Conservation (phyloP, 768 basidiomycete species). For the Leccinum rimulosum region DNA sequence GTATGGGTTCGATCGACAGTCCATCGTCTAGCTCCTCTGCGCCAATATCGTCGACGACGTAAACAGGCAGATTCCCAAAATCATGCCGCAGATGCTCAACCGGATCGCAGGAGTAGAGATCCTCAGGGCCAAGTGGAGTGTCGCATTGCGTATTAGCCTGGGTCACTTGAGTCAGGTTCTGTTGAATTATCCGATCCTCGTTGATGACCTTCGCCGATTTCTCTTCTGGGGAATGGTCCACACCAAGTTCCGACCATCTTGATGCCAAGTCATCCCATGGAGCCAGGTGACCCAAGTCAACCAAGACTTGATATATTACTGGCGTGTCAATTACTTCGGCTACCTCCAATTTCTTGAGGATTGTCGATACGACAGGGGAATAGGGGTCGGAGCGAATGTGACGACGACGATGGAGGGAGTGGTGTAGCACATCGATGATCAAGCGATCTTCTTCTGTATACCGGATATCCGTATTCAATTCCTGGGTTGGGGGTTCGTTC, state of each 20-base stretch:
- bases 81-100: conserved; percentile 78
- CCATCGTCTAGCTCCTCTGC: conserved; percentile 95
- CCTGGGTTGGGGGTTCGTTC: conserved; percentile 29
- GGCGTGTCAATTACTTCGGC: conserved; percentile 29
- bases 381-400: conserved; percentile 65
- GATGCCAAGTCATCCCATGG: conserved; percentile 76
- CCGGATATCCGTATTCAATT: conserved; percentile 20
- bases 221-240: conserved; percentile 22
- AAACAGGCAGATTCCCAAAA: conserved; percentile 78
- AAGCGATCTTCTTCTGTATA: conserved; percentile 55
- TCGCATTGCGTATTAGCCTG: conserved; percentile 12
- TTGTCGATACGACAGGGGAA: conserved; percentile 43
- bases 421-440: conserved; percentile 59
- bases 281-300: conserved; percentile 70
- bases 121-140: conserved; percentile 53
- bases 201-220: conserved; percentile 34
- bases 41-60: conserved; percentile 75
- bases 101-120: conserved; percentile 61
- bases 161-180: conserved; percentile 14
- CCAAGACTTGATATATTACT: conserved; percentile 47
- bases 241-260: conserved; percentile 35
- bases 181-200: conserved; percentile 27
- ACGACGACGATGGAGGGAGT: conserved; percentile 48
- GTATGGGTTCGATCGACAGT: conserved; percentile 73
- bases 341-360: conserved; percentile 56